phyloP scores from a whole-genome alignment of 192 early-diverging fungal species.

The Chytriomyces sp. region DNA sequence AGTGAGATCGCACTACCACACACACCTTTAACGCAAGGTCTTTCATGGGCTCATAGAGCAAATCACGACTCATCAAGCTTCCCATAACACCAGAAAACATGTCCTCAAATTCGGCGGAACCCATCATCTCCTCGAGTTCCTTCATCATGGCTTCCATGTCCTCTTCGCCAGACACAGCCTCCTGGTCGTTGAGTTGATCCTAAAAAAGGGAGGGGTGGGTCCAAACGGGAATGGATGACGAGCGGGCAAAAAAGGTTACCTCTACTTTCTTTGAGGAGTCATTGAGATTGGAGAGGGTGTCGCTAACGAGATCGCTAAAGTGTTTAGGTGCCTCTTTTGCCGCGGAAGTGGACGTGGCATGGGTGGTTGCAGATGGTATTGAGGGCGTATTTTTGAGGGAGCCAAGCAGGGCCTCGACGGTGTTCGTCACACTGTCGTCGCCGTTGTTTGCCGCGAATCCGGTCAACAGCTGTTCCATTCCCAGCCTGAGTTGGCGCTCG shows the following conservation, averaged over 20 bases:
- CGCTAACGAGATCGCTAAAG: slow-evolving; percentile 87
- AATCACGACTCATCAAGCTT: slow-evolving; percentile 88
- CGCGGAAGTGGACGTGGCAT: too few species aligned
- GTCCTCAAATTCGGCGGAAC: slow-evolving; percentile 78
- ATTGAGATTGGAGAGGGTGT: slow-evolving; percentile 88
- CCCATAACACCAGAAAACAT: slow-evolving; percentile 90
- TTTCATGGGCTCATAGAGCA: slow-evolving; percentile 94
- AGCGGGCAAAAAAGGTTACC: slow-evolving; percentile 53
- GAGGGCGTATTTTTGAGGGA: too few species aligned
- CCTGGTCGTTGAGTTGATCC: background rate
- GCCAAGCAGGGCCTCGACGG: slow-evolving; percentile 61
- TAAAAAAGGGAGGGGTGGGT: too few species aligned
- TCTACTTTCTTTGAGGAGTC: slow-evolving; percentile 83
- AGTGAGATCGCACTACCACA: too few species aligned
- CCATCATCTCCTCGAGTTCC: slow-evolving; percentile 78
- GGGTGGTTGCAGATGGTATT: too few species aligned
- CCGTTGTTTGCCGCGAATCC: slow-evolving; percentile 19
- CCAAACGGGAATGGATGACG: too few species aligned
- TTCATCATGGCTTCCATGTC: slow-evolving; percentile 87
- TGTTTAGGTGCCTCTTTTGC: too few species aligned
- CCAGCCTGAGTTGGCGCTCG: slow-evolving; percentile 69
- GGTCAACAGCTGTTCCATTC: slow-evolving; percentile 74
- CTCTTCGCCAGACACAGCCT: slow-evolving; percentile 57
- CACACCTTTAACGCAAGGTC: slow-evolving; percentile 82
- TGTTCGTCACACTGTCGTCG: slow-evolving; percentile 10